These are phyloP conservation scores for Salix exigua DNA, from an alignment of 345 rosid species.

Conservation along the genomic window DNA sequence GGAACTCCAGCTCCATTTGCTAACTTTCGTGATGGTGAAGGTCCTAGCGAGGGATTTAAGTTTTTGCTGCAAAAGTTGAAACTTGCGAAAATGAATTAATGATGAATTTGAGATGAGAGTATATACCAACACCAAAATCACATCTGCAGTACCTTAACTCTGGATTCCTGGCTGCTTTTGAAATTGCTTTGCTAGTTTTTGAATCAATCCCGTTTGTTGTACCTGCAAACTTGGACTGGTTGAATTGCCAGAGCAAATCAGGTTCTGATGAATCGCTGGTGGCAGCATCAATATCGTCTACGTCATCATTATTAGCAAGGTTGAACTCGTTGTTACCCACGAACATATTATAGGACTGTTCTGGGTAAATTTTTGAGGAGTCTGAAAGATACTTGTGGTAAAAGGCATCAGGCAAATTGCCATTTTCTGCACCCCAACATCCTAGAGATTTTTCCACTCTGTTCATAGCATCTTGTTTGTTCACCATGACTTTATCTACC, in stretches of 20 bases:
- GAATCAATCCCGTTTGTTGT: slow-evolving; percentile 41
- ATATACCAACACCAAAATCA: neutral
- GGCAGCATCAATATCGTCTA: slow-evolving; percentile 78
- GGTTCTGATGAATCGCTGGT: slow-evolving; percentile 90
- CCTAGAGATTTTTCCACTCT: slow-evolving; percentile 49
- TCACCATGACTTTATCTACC: slow-evolving; percentile 98
- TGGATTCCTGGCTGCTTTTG: slow-evolving; percentile 49
- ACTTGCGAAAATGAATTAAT: neutral
- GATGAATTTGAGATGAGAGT: neutral
- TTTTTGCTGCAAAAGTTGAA: slow-evolving; percentile 42
- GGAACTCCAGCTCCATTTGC: slow-evolving; percentile 41
- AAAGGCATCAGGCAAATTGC: slow-evolving; percentile 46
- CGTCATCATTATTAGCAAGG: slow-evolving; percentile 39
- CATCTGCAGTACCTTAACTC: slow-evolving; percentile 18
- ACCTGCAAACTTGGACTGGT: slow-evolving; percentile 58
- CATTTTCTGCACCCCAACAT: slow-evolving; percentile 52
- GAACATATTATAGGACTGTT: slow-evolving; percentile 64
- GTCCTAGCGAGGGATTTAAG: slow-evolving; percentile 41
- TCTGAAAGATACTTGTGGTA: slow-evolving; percentile 70
- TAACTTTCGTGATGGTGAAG: slow-evolving; percentile 65
- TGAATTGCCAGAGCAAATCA: slow-evolving; percentile 86
- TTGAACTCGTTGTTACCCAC: slow-evolving; percentile 44
- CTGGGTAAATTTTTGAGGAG: slow-evolving; percentile 56
- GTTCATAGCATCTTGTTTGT: slow-evolving; percentile 59
- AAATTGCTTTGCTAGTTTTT: slow-evolving; percentile 46